Evolutionary conservation across 1,139 yeast genomes (phyloP).

Genomic region (Geotrichum europaeum): DNA sequence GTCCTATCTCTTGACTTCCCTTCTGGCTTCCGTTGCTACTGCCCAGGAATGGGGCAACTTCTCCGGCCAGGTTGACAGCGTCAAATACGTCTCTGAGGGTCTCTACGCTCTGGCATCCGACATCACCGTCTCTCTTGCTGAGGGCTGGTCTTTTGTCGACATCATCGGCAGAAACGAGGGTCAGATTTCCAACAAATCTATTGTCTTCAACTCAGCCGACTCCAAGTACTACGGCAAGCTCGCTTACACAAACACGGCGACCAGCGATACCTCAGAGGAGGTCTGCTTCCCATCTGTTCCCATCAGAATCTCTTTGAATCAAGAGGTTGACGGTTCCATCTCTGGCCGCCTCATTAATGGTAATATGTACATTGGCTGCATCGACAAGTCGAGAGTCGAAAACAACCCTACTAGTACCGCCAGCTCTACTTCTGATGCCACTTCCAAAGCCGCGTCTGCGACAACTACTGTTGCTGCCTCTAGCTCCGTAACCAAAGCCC

Average conservation of each 20-base stretch:
- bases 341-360: constrained; percentile 17
- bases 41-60: constrained; percentile 18
- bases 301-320: constrained; percentile 14
- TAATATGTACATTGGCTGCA: constrained; percentile 17
- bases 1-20: constrained; percentile 3
- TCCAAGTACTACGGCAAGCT: constrained; percentile 15
- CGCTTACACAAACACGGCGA: constrained; percentile 15
- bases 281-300: constrained; percentile 19
- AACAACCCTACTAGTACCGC: neutral
- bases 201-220: constrained; percentile 16
- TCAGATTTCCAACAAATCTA: constrained; percentile 17
- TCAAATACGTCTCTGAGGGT: constrained; percentile 7
- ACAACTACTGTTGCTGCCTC: constrained; percentile 1
- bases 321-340: constrained; percentile 5
- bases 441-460: neutral
- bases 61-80: constrained; percentile 14
- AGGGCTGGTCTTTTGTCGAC: constrained; percentile 15
- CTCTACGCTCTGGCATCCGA: constrained; percentile 15
- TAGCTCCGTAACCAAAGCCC: neutral
- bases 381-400: constrained; percentile 12
- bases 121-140: constrained; percentile 11
- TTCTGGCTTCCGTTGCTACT: constrained; percentile 6
- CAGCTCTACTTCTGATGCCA: constrained; percentile 1
- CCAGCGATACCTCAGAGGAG: constrained; percentile 6
- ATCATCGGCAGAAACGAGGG: constrained; percentile 15